Evolutionary conservation across 2,329 filamentous ascomycete genomes (phyloP), one percentile per base, ranked within the genome.

Genomic region (Paraconiothyrium brasiliense): DNA sequence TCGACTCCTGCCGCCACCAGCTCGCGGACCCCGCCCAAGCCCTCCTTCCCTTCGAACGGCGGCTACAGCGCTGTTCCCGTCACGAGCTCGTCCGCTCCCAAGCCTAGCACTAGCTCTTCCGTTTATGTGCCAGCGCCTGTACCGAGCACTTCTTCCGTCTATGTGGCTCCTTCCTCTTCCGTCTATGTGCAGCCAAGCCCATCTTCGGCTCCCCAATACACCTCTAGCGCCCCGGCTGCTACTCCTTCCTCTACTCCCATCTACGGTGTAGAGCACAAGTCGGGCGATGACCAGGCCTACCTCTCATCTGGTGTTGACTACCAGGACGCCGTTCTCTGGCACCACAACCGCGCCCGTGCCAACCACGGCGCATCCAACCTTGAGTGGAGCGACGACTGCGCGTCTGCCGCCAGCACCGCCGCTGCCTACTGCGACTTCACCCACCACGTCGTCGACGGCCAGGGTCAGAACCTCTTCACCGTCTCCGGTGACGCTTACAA

Each of bases 391-490:
- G 74, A 81, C 93, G 58, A 90, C 88, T 58, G 74, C 76, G 58
- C 82, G 35, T 11, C 48, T 0, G 70, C 89, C 57, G 93, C 92
- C 62, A 73, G 84, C 34, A 84, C 77, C 37, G 97, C 93, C 79
- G 82, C 85, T 46, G 94, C 94, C 70, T 84, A 81, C 35, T 97
- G 94, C 80, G 82, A 84, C 43, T 97, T 96, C 71, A 83, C 83
- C 43, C 94, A 98, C 60, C 68, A 65, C 54, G 67, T 70, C 16
- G 66, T 69, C 24, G 14, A 63, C 58, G 84, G 85, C 48, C 94
- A 98, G 83, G 95, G 95, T 66, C 95, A 99, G 83, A 99, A 98
- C 86, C 90, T 98, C 61, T 94, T 92, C 74, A 89, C 90, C 63
- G 84, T 89, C 67, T 84, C 87, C 62, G 73, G 79, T 2, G 76